phyloP scores from a whole-genome alignment of 2,329 filamentous ascomycete genomes.

The Trichoderma afroharzianum region DNA sequence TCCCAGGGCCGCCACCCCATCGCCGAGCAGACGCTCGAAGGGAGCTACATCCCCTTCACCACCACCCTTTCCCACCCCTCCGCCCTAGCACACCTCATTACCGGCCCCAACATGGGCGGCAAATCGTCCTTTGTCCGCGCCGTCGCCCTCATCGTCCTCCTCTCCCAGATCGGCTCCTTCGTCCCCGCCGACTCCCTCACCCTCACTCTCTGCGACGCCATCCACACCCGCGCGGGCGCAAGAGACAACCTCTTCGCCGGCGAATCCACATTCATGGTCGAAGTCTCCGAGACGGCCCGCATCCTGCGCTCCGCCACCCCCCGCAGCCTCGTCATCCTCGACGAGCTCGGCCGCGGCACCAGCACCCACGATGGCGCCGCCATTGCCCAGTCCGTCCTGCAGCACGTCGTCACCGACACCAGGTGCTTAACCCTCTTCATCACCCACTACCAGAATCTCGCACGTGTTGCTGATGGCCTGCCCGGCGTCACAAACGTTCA shows the following conservation, averaged over 20 bases:
- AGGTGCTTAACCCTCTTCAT: constrained; percentile 88
- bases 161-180: constrained; percentile 92
- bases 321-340: constrained; percentile 81
- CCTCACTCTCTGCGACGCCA: constrained; percentile 82
- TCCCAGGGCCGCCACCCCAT: constrained; percentile 81
- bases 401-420: constrained; percentile 73
- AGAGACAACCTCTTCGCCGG: constrained; percentile 94
- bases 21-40: constrained; percentile 84
- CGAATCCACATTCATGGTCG: constrained; percentile 97
- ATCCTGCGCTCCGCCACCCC: constrained; percentile 88
- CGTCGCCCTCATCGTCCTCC: constrained; percentile 84
- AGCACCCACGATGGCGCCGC: constrained; percentile 94
- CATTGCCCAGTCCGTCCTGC: constrained; percentile 87
- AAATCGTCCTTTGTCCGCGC: constrained; percentile 97
- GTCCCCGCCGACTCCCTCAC: constrained; percentile 74
- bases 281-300: constrained; percentile 85
- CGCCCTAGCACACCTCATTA: constrained; percentile 78
- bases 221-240: constrained; percentile 94
- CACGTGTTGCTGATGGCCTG: constrained; percentile 66
- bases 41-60: constrained; percentile 88
- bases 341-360: constrained; percentile 91
- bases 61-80: constrained; percentile 64
- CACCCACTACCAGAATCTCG: constrained; percentile 91
- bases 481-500: constrained; percentile 79
- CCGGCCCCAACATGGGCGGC: constrained; percentile 97